Conservation (phyloP, 78 protist genomes). For the Tieghemostelium lacteum region DNA sequence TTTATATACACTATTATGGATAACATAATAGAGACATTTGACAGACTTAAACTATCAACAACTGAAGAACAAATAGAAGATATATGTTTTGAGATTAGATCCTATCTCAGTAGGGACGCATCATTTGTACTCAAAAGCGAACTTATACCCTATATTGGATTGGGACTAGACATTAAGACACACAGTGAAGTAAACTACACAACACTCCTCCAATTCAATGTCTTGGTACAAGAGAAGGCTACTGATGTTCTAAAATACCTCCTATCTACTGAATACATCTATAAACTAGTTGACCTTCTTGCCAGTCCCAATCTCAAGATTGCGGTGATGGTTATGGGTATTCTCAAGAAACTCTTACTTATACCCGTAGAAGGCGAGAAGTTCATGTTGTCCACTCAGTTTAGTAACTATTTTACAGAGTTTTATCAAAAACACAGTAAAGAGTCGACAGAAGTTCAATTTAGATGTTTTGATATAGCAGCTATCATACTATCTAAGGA, state of each 20-base stretch:
- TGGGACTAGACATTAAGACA: not conserved
- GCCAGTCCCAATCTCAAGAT: not conserved
- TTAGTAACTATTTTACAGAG: not conserved
- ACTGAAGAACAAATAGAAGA: slow-evolving; percentile 10
- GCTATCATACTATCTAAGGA: not conserved
- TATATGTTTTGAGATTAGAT: slow-evolving; percentile 2
- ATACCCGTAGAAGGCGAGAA: not conserved
- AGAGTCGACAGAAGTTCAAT: not conserved
- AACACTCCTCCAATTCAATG: not conserved
- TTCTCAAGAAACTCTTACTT: not conserved
- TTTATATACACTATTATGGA: too few relatives aligned
- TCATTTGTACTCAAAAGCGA: not conserved
- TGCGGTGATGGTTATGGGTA: not conserved
- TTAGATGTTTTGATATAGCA: not conserved
- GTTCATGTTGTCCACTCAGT: not conserved
- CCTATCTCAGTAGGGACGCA: too few relatives aligned
- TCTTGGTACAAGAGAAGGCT: not conserved
- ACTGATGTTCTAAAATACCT: not conserved
- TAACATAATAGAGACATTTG: too few relatives aligned
- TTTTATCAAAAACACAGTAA: not conserved
- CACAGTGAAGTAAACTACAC: not conserved
- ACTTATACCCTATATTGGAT: not conserved
- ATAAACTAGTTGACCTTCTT: not conserved
- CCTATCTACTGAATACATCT: not conserved
- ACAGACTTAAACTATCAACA: too few relatives aligned